Evolutionary conservation across 805 yeast genomes (phyloP).

Genomic region (Peterozyma xylosa): DNA sequence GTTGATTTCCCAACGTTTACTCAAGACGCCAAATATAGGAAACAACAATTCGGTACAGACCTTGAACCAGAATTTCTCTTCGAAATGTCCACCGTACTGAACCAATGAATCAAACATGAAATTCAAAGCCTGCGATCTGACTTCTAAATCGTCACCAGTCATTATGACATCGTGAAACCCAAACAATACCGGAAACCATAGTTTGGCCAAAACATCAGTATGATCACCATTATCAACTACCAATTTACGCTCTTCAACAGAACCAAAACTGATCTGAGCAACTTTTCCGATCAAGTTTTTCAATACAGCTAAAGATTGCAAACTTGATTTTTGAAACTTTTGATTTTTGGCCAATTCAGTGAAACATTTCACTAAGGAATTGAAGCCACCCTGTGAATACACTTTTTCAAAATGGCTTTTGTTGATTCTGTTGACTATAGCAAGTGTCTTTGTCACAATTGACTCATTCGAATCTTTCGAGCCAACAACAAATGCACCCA

Average conservation of each 20-base stretch:
- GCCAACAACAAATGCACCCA: constrained; percentile 69
- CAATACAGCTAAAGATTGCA: constrained; percentile 74
- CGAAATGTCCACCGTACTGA: constrained; percentile 73
- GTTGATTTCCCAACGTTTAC: constrained; percentile 66
- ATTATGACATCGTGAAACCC: constrained; percentile 85
- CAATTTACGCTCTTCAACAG: constrained; percentile 11
- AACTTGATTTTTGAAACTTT: constrained; percentile 68
- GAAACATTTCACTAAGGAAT: constrained; percentile 64
- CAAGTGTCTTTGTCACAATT: constrained; percentile 57
- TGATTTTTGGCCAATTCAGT: constrained; percentile 81
- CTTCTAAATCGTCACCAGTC: constrained; percentile 92
- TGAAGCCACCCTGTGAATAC: constrained; percentile 59
- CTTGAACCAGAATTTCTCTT: constrained; percentile 71
- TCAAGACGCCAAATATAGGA: constrained; percentile 82
- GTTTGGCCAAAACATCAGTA: constrained; percentile 38
- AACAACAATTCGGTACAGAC: constrained; percentile 73
- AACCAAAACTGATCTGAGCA: constrained; percentile 34
- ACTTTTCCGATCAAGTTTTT: constrained; percentile 53
- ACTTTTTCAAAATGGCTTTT: constrained; percentile 56
- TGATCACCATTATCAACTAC: constrained; percentile 12
- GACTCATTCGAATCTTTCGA: constrained; percentile 53
- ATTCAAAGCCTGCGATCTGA: constrained; percentile 80
- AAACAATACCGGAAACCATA: constrained; percentile 82
- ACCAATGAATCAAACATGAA: constrained; percentile 75
- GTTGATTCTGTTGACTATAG: constrained; percentile 54